phyloP scores from a whole-genome alignment of 768 basidiomycete species.

The Candolleomyces efflorescens region DNA sequence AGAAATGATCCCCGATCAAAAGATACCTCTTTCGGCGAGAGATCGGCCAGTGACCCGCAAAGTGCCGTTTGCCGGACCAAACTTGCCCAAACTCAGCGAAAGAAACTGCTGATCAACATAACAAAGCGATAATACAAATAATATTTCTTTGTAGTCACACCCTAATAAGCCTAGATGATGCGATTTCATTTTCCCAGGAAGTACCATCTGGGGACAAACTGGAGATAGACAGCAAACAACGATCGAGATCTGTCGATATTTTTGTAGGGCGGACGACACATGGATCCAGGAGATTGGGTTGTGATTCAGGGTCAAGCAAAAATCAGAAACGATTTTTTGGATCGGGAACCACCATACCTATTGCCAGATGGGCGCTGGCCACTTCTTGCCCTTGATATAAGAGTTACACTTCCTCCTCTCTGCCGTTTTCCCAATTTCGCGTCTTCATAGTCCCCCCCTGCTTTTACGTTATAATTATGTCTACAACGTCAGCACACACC shows the following conservation, averaged over 20 bases:
- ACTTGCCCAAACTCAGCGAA: constrained; percentile 23
- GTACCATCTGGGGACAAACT: constrained; percentile 8
- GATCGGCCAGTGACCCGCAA: constrained; percentile 27
- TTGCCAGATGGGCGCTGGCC: constrained; percentile 31
- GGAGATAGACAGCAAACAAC: constrained; percentile 20
- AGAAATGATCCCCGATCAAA: constrained; percentile 63
- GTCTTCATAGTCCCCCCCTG: constrained; percentile 31
- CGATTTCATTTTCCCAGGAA: constrained; percentile 10
- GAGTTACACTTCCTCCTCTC: constrained; percentile 25
- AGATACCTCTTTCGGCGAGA: constrained; percentile 23
- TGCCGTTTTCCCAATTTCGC: constrained; percentile 46
- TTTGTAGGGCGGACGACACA: constrained; percentile 10
- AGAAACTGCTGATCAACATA: constrained; percentile 5
- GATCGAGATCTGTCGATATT: constrained; percentile 13
- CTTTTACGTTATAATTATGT: constrained; percentile 57
- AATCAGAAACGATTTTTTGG: constrained; percentile 32
- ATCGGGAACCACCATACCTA: constrained; percentile 42
- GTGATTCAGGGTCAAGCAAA: constrained; percentile 32
- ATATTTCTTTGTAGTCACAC: constrained; percentile 7
- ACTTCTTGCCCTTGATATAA: constrained; percentile 36
- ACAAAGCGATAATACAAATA: constrained; percentile 5
- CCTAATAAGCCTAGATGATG: constrained; percentile 21
- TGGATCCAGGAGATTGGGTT: constrained; percentile 12
- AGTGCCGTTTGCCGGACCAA: constrained; percentile 28
- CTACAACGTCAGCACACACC: constrained; percentile 54